Conservation (phyloP, 768 basidiomycete species). For the Amanita thiersii region DNA sequence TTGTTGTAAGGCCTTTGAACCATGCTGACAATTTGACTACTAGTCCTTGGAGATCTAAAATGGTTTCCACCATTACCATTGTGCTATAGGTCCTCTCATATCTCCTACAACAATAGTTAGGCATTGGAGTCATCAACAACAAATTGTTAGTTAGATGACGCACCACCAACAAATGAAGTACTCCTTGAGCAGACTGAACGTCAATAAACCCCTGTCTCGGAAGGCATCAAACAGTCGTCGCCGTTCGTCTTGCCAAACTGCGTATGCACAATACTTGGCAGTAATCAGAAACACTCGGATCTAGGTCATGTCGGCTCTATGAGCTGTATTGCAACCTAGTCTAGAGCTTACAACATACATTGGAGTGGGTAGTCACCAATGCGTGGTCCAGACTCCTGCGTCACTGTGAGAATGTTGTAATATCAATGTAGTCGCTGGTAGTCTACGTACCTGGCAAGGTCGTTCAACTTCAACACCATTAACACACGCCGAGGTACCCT, state of each 20-base stretch:
- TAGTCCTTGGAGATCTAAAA: slow-evolving; percentile 58
- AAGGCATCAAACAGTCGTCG: slow-evolving; percentile 36
- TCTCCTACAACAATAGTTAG: slow-evolving; percentile 31
- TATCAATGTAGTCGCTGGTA: not conserved
- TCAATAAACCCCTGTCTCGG: slow-evolving; percentile 41
- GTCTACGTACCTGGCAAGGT: slow-evolving; percentile 57
- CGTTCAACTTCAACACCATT: slow-evolving; percentile 83
- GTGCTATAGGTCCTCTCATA: slow-evolving; percentile 47
- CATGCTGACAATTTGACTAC: slow-evolving; percentile 50
- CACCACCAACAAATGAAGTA: slow-evolving; percentile 68
- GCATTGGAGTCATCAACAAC: slow-evolving; percentile 4
- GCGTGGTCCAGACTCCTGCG: slow-evolving; percentile 73
- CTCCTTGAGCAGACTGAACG: slow-evolving; percentile 33
- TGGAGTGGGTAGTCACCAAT: slow-evolving; percentile 81
- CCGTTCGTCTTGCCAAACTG: slow-evolving; percentile 71
- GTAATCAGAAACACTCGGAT: slow-evolving; percentile 87
- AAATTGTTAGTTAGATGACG: slow-evolving; percentile 17
- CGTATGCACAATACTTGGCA: slow-evolving; percentile 78
- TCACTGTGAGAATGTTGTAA: slow-evolving; percentile 9
- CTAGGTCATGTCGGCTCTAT: too few relatives aligned
- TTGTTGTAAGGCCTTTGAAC: slow-evolving; percentile 51
- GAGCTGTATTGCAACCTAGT: too few relatives aligned
- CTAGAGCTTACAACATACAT: too few relatives aligned
- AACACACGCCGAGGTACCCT: slow-evolving; percentile 77
- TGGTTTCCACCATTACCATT: slow-evolving; percentile 45